Evolutionary conservation across 176 grass and related monocot species (phyloP), one percentile per base, ranked within the genome.

Genomic region (Aegilops umbellulata): DNA sequence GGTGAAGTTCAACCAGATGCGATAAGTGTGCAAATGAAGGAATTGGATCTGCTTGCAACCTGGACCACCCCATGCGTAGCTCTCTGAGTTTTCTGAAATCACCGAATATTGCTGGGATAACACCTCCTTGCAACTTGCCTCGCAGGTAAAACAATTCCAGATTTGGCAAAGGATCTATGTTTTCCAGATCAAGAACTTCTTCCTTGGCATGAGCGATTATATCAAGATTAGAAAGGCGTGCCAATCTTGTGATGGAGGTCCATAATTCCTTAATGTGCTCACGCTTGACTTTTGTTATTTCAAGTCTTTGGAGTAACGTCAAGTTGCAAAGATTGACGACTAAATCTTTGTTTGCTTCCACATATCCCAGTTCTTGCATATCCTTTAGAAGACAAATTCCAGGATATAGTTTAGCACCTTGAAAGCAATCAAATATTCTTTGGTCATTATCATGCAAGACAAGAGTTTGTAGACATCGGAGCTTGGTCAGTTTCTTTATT

Each of bases 401-500:
- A 3, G 47, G 2, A 51, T 51, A n/a, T n/a, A n/a, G n/a, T n/a
- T n/a, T n/a, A n/a, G 16, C 0, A 0, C 15, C 47, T 53, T 53
- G 4, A 0, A 2, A 53, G 1, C 1, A 2, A 53, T 53, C 47
- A 19, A 53, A 53, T 53, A 53, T 53, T 53, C 47, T 53, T 17
- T 1, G 1, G 2, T 53, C 47, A 7, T 53, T 0, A 53, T 53
- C 47, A 53, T 53, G 47, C 5, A 2, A 2, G 47, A 53, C 47
- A 6, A 0, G 0, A 7, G 0, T 53, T 53, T 0, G 16, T 5
- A 17, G 5, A 53, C 6, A 19, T 0, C 49, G 16, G 47, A 51
- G 16, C 14, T 53, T 7, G 2, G 49, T 53, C 16, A 6, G 16
- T 16, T 53, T 17, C 16, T 53, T 53, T 53, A 53, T 53, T 53